Percentiles rank a stretch among this genome's conserved stretches.
Conservation (phyloP, 805 yeast species). For the Pichia occidentalis region DNA sequence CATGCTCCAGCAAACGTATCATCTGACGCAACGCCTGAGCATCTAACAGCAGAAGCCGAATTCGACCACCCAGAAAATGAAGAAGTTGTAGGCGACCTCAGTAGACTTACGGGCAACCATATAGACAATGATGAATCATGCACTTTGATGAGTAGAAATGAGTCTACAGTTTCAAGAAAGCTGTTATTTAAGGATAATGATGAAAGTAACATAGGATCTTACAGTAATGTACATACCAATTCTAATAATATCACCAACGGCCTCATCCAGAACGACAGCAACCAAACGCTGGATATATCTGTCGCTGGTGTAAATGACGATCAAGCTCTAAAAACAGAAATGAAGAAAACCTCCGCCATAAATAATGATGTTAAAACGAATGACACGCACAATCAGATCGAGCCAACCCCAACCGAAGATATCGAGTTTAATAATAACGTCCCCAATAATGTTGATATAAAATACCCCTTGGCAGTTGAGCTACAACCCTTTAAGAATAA, state of each 20-base stretch:
- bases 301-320: too few relatives aligned
- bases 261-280: too few relatives aligned
- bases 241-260: too few relatives aligned
- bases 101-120: not conserved
- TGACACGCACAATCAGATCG: too few relatives aligned
- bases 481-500: slow-evolving; percentile 85
- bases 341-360: not conserved
- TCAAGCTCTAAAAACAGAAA: too few relatives aligned
- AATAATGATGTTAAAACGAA: not conserved
- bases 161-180: not conserved
- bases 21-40: slow-evolving; percentile 28
- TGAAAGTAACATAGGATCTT: not conserved
- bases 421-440: not conserved
- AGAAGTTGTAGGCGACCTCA: slow-evolving; percentile 3
- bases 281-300: too few relatives aligned
- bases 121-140: not conserved
- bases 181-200: not conserved
- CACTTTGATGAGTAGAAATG: too few relatives aligned
- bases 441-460: slow-evolving; percentile 22
- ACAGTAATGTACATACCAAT: too few relatives aligned
- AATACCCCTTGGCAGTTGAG: slow-evolving; percentile 76
- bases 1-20: slow-evolving; percentile 40
- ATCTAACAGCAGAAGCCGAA: slow-evolving; percentile 44
- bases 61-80: slow-evolving; percentile 31
- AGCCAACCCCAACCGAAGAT: not conserved